Evolutionary conservation across 2,329 filamentous ascomycete genomes (phyloP), one percentile per base, ranked within the genome.

Genomic region (Diaporthe ilicicola): DNA sequence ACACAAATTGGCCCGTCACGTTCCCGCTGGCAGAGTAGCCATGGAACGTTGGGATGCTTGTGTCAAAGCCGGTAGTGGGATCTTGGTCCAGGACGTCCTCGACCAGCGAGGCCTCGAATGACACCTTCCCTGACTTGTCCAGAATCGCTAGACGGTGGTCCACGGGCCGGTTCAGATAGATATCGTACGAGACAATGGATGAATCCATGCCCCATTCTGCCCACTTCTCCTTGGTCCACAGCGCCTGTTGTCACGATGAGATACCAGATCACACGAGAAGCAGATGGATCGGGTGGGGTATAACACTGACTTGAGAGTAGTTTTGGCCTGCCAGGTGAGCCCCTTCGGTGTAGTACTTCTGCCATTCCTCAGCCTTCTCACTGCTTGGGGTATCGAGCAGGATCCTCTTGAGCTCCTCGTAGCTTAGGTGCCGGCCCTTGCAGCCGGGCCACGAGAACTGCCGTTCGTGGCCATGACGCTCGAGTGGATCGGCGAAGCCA

Each of bases 51-150:
- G 93, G 93, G 29, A 98, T 88, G 37, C 94, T 87, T 76, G 94
- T 88, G 12, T 88, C 82, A 55, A 94, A 84, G 27, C 90, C 88
- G 22, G 91, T 94, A 0, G 94, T 97, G 3, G 90, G 88, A 79
- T 99, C 96, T 66, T 97, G 91, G 0, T 94, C 87, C 6, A 98
- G 84, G 2, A 95, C 87, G 77, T 97, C 94, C 80, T 99, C 96
- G 75, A 93, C 90, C 50, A 98, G 83, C 1, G 89, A 91, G 0
- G 95, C 95, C 78, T 94, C 90, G 77, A 92, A 97, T n/a, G 88
- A 86, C 34, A 95, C 86, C 66, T 88, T 86, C 85, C 89, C 51
- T 76, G 79, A 74, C 74, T 85, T 88, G 76, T 89, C 84, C 65
- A 94, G 82, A 37, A 95, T 81, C 13, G 90, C 90, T 70, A 95